Conservation (phyloP, 768 basidiomycete genomes). For the Panus rudis region DNA sequence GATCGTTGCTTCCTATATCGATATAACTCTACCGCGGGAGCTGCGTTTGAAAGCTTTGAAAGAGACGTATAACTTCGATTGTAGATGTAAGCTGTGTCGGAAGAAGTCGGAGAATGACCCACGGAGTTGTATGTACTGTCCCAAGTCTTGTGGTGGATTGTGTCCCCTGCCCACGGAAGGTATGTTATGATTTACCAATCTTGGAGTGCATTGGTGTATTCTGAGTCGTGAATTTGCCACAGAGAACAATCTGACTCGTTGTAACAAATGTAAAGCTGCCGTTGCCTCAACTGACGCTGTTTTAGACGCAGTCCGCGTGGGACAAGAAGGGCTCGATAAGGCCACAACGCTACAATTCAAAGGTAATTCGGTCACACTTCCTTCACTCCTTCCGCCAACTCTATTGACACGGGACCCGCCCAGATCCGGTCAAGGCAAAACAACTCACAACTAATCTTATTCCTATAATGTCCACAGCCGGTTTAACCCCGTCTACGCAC, state of each 20-base stretch:
- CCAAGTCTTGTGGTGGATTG: constrained; percentile 57
- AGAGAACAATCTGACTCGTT: constrained; percentile 47
- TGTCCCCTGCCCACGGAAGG: constrained; percentile 60
- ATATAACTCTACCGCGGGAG: constrained; percentile 61
- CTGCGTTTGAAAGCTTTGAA: constrained; percentile 50
- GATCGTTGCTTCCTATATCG: constrained; percentile 82
- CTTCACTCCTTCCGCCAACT: neutral
- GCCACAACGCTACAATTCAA: constrained; percentile 54
- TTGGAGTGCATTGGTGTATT: neutral
- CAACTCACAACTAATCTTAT: constrained; percentile 61
- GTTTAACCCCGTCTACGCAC: constrained; percentile 59
- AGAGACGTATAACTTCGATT: constrained; percentile 76
- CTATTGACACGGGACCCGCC: neutral
- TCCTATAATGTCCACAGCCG: constrained; percentile 52
- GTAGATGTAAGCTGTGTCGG: constrained; percentile 57
- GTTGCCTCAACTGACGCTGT: constrained; percentile 46
- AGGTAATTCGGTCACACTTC: constrained; percentile 30
- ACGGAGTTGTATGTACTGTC: constrained; percentile 63
- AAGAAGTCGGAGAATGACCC: constrained; percentile 39
- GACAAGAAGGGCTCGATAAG: constrained; percentile 70
- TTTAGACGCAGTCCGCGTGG: constrained; percentile 58
- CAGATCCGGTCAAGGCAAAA: constrained; percentile 53
- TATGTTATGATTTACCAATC: constrained; percentile 14
- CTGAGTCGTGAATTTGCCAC: constrained; percentile 1
- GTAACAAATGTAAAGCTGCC: constrained; percentile 45